Evolutionary conservation across 345 rosid genomes (phyloP).

Genomic region (Hirschfeldia incana): DNA sequence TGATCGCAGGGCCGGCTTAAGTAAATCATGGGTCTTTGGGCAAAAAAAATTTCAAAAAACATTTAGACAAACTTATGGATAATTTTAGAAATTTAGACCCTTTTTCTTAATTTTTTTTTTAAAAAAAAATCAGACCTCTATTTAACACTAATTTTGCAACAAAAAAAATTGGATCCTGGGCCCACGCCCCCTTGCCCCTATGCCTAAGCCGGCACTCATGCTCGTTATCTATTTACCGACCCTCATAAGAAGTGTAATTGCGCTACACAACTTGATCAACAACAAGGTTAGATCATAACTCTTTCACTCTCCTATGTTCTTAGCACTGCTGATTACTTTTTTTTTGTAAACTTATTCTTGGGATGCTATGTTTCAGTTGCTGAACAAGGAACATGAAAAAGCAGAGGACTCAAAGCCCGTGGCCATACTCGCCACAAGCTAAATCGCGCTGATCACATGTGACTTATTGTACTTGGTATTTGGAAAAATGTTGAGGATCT

Average conservation of each 20-base stretch:
- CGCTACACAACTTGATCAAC: conserved; percentile 92
- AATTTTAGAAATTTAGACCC: too few relatives aligned
- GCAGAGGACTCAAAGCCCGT: conserved; percentile 77
- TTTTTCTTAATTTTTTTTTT: too few relatives aligned
- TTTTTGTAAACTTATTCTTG: neutral
- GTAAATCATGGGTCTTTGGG: too few relatives aligned
- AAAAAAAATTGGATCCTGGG: too few relatives aligned
- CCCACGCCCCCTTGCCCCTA: too few relatives aligned
- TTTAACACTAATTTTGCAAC: too few relatives aligned
- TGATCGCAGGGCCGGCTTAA: neutral
- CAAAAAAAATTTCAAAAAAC: too few relatives aligned
- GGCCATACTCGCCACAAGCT: conserved; percentile 46
- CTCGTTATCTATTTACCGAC: conserved; percentile 78
- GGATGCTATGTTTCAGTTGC: conserved; percentile 53
- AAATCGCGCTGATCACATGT: conserved; percentile 5
- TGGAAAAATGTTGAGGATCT: neutral
- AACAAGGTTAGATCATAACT: conserved; percentile 62
- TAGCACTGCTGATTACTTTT: too few relatives aligned
- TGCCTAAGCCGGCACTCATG: conserved; percentile 8
- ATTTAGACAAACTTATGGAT: too few relatives aligned
- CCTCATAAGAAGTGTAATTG: conserved; percentile 78
- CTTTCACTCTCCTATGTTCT: neutral
- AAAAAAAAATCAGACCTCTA: too few relatives aligned
- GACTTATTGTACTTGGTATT: neutral
- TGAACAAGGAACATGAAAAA: conserved; percentile 89